These are phyloP conservation scores for Cordyceps pruinosa DNA, from an alignment of 2,329 filamentous ascomycete species.

Conservation along the genomic window DNA sequence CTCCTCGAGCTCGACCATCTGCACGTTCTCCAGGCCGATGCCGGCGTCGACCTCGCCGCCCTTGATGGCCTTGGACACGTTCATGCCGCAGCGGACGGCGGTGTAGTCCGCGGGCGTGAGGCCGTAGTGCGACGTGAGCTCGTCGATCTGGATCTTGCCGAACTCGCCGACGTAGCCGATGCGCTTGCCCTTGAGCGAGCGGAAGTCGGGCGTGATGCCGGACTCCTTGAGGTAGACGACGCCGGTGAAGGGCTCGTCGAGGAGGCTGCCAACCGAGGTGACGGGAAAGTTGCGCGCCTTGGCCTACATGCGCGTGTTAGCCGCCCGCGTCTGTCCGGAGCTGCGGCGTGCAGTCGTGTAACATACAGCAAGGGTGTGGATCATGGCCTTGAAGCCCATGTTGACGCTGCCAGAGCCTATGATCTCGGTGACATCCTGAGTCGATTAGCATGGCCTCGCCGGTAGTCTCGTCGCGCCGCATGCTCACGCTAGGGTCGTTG, in stretches of 20 bases:
- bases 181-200: constrained; percentile 65
- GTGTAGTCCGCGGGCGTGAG: constrained; percentile 69
- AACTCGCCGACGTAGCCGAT: constrained; percentile 79
- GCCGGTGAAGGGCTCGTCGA: constrained; percentile 75
- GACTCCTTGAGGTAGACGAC: constrained; percentile 69
- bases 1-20: constrained; percentile 76
- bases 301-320: constrained; percentile 39
- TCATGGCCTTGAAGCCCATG: constrained; percentile 79
- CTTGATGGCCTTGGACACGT: constrained; percentile 71
- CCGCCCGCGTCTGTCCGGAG: neutral
- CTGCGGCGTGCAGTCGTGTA: neutral
- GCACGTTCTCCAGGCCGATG: constrained; percentile 71
- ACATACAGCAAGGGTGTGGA: constrained; percentile 64
- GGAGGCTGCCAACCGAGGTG: constrained; percentile 63
- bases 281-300: constrained; percentile 71
- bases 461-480: fast-evolving
- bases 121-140: constrained; percentile 70
- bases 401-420: constrained; percentile 71
- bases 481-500: constrained; percentile 63
- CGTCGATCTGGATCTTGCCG: constrained; percentile 78
- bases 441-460: neutral
- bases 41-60: constrained; percentile 66
- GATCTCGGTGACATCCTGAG: constrained; percentile 73
- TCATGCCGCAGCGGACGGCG: constrained; percentile 73
- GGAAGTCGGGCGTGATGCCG: constrained; percentile 69